Conservation (phyloP, 106 monocot genomes). For the Dendrobium chrysotoxum region DNA sequence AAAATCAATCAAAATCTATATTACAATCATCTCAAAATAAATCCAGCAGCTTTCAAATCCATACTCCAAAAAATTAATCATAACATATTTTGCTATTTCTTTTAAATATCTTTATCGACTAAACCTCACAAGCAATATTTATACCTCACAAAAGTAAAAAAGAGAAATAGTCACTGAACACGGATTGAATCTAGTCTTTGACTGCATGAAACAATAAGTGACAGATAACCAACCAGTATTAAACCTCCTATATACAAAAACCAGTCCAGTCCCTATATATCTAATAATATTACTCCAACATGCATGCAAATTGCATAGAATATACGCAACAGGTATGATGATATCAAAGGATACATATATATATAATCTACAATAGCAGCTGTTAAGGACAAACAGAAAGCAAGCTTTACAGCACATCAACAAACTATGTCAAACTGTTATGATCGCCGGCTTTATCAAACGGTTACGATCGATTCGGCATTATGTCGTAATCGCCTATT, state of each 20-base stretch:
- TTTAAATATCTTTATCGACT: too few relatives aligned
- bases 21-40: too few relatives aligned
- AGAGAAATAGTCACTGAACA: too few relatives aligned
- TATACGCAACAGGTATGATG: not conserved
- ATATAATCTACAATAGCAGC: not conserved
- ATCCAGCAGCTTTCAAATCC: too few relatives aligned
- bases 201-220: too few relatives aligned
- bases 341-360: not conserved
- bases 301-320: not conserved
- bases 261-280: not conserved
- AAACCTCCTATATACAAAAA: not conserved
- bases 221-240: too few relatives aligned
- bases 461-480: not conserved
- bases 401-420: not conserved
- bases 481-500: constrained; percentile 30
- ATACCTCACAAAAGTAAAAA: too few relatives aligned
- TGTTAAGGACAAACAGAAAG: not conserved
- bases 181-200: too few relatives aligned
- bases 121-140: too few relatives aligned
- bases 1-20: too few relatives aligned
- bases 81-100: too few relatives aligned
- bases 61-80: too few relatives aligned
- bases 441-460: not conserved
- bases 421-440: not conserved
- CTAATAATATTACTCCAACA: not conserved